Percentiles rank a stretch among this genome's conserved stretches.
Evolutionary conservation across 2,329 filamentous ascomycete species (phyloP).

Genomic region (Thermoascus crustaceus): DNA sequence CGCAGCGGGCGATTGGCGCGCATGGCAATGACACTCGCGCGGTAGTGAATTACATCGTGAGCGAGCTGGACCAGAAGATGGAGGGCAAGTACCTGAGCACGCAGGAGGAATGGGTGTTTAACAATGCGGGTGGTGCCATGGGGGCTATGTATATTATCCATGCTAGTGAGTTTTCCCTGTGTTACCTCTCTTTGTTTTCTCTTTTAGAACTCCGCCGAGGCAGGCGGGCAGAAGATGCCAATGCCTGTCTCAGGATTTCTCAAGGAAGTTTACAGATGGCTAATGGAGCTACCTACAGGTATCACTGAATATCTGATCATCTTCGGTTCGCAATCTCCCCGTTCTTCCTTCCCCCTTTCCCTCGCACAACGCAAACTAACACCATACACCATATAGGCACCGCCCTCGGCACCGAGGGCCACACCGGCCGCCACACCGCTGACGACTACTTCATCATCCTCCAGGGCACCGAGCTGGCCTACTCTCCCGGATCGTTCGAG

Average conservation of each 20-base stretch:
- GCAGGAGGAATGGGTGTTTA: slow-evolving; percentile 80
- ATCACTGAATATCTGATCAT: slow-evolving; percentile 87
- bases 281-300: too few species aligned
- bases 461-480: slow-evolving; percentile 31
- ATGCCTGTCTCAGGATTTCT: slow-evolving; percentile 1
- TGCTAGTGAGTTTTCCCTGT: slow-evolving; percentile 69
- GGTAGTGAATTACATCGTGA: slow-evolving; percentile 62
- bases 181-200: too few species aligned
- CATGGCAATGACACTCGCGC: slow-evolving; percentile 68
- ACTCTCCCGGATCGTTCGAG: slow-evolving; percentile 30
- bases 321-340: slow-evolving; percentile 60
- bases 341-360: neutral
- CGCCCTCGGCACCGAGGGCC: slow-evolving; percentile 67
- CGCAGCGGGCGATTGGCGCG: slow-evolving; percentile 54
- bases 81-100: slow-evolving; percentile 51
- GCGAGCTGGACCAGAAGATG: slow-evolving; percentile 52
- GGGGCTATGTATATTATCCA: slow-evolving; percentile 86
- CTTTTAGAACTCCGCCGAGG: too few species aligned
- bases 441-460: slow-evolving; percentile 96
- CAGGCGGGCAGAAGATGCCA: too few species aligned
- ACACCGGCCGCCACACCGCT: slow-evolving; percentile 79
- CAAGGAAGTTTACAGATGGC: neutral
- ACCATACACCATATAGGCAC: slow-evolving; percentile 17
- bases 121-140: slow-evolving; percentile 88
- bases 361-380: neutral